phyloP scores from a whole-genome alignment of 148 eudicot species.

The Dysphania ambrosioides region DNA sequence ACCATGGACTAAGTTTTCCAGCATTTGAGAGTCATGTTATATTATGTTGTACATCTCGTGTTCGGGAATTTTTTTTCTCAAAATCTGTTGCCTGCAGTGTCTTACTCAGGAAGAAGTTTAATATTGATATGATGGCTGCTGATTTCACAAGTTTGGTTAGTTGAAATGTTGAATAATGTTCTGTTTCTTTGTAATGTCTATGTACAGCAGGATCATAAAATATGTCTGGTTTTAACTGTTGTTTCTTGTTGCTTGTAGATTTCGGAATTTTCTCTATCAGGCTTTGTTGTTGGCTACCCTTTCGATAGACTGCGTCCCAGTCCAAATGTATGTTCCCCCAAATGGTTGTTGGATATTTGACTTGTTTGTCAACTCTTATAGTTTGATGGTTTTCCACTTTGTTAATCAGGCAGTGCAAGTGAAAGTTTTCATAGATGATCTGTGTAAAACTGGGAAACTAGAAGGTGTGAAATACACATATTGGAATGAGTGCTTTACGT shows the following conservation, averaged over 20 bases:
- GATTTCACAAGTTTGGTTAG: constrained; percentile 80
- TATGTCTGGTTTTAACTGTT: not conserved
- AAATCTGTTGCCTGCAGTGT: constrained; percentile 51
- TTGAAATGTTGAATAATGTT: not conserved
- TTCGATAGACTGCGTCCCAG: constrained; percentile 39
- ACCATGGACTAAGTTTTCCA: too few relatives aligned
- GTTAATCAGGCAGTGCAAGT: constrained; percentile 60
- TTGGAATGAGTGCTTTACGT: constrained; percentile 82
- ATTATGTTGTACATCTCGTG: not conserved
- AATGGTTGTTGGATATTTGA: not conserved
- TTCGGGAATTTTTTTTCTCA: not conserved
- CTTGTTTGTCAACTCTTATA: not conserved
- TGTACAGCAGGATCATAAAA: not conserved
- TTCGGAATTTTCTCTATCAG: constrained; percentile 49
- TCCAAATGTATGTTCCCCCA: constrained; percentile 41
- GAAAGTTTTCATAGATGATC: constrained; percentile 65
- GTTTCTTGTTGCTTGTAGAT: constrained; percentile 42
- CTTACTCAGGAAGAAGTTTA: constrained; percentile 70
- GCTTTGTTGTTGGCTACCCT: constrained; percentile 75
- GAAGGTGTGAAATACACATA: constrained; percentile 67
- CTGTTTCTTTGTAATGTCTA: not conserved
- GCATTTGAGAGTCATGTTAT: not conserved
- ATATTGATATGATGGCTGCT: constrained; percentile 67
- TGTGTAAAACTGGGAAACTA: constrained; percentile 66
- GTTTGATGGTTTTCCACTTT: constrained; percentile 14